These are phyloP conservation scores for Breviolum minutum DNA, from an alignment of 73 alveolate genomes.

Conservation along the genomic window DNA sequence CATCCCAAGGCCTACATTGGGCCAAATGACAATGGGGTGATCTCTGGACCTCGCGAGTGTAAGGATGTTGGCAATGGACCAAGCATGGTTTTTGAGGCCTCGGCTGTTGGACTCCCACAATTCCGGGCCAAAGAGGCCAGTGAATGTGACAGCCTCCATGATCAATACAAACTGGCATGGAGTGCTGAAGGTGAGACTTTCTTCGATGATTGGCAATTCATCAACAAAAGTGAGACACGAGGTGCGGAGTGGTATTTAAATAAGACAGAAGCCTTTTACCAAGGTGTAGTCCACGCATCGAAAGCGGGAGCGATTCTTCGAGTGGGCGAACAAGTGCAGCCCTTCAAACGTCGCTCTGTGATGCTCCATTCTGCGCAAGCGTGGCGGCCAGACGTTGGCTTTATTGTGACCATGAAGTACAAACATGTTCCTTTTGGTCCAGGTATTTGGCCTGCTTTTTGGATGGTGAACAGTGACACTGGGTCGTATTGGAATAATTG, in stretches of 20 bases:
- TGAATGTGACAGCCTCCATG: slow-evolving; percentile 66
- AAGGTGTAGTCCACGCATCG: slow-evolving; percentile 51
- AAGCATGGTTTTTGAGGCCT: slow-evolving; percentile 17
- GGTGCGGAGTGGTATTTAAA: slow-evolving; percentile 82
- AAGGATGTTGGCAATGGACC: slow-evolving; percentile 53
- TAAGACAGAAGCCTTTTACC: slow-evolving; percentile 75
- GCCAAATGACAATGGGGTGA: slow-evolving; percentile 56
- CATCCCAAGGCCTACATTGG: slow-evolving; percentile 66
- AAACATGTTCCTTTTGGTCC: slow-evolving; percentile 84
- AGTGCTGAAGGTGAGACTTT: slow-evolving; percentile 76
- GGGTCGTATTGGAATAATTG: not conserved
- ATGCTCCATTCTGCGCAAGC: slow-evolving; percentile 89
- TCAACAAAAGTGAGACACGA: slow-evolving; percentile 87
- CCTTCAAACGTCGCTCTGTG: slow-evolving; percentile 87
- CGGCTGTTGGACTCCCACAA: slow-evolving; percentile 58
- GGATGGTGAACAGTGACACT: slow-evolving; percentile 48
- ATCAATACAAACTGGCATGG: slow-evolving; percentile 80
- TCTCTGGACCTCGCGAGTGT: slow-evolving; percentile 85
- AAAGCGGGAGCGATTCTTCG: slow-evolving; percentile 67
- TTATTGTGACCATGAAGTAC: slow-evolving; percentile 91
- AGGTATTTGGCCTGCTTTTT: slow-evolving; percentile 65
- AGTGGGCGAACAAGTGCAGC: slow-evolving; percentile 89
- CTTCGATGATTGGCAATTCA: slow-evolving; percentile 85
- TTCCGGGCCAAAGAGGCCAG: slow-evolving; percentile 38
- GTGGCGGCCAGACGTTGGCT: slow-evolving; percentile 85